Percentiles rank a stretch among this genome's conserved stretches.
phyloP scores from a whole-genome alignment of 2,329 filamentous ascomycete species.

The Talaromyces piceae region DNA sequence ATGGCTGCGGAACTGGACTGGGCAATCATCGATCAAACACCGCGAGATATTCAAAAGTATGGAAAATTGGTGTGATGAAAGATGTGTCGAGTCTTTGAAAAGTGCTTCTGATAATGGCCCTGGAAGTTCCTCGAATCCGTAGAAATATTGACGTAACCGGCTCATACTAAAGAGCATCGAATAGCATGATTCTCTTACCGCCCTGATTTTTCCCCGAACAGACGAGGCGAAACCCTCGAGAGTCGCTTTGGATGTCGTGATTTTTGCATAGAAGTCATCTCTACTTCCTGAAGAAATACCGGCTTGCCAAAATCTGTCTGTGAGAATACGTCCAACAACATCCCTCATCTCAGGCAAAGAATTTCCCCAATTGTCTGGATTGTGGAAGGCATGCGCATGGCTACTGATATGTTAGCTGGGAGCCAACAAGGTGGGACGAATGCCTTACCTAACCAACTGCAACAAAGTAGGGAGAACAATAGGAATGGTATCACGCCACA shows the following conservation, averaged over 20 bases:
- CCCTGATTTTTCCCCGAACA: slow-evolving; percentile 78
- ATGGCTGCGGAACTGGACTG: slow-evolving; percentile 63
- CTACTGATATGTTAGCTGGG: slow-evolving; percentile 35
- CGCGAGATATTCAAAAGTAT: slow-evolving; percentile 85
- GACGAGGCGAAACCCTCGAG: slow-evolving; percentile 92
- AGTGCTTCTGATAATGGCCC: slow-evolving; percentile 75
- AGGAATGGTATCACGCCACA: slow-evolving; percentile 84
- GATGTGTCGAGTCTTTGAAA: slow-evolving; percentile 69
- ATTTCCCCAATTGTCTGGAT: slow-evolving; percentile 73
- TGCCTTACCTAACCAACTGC: slow-evolving; percentile 62
- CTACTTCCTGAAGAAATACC: slow-evolving; percentile 93
- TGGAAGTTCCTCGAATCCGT: slow-evolving; percentile 78
- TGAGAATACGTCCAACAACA: slow-evolving; percentile 75
- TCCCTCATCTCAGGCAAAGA: slow-evolving; percentile 67
- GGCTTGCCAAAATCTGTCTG: slow-evolving; percentile 96
- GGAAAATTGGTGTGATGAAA: slow-evolving; percentile 89
- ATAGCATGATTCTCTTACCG: slow-evolving; percentile 88
- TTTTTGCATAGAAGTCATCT: slow-evolving; percentile 91
- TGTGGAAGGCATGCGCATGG: slow-evolving; percentile 86
- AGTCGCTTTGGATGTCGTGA: slow-evolving; percentile 79
- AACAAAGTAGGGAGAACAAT: slow-evolving; percentile 78
- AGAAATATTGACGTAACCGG: slow-evolving; percentile 77
- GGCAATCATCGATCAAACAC: slow-evolving; percentile 87
- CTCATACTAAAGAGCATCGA: slow-evolving; percentile 93
- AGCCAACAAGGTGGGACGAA: background rate